phyloP scores from a whole-genome alignment of 176 grass and related monocot genomes.

The Raddia guianensis region DNA sequence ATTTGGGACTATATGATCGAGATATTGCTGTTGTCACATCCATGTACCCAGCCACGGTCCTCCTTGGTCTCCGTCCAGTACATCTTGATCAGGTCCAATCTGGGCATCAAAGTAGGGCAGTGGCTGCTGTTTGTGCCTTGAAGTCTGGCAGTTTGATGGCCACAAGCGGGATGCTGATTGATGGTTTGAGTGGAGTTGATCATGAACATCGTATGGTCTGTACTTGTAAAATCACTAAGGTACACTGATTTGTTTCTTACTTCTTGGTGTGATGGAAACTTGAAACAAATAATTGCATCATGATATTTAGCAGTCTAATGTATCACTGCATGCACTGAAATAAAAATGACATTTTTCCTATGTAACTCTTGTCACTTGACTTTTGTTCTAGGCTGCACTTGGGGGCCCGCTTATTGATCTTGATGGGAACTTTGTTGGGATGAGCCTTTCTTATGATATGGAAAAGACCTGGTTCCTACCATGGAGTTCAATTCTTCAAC shows the following conservation, averaged over 20 bases:
- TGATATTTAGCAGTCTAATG: background rate
- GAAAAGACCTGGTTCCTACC: too few relatives aligned
- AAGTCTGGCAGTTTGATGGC: too few relatives aligned
- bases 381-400: background rate
- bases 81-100: too few relatives aligned
- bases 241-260: background rate
- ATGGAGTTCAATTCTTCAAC: too few relatives aligned
- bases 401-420: too few relatives aligned
- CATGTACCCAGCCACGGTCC: background rate
- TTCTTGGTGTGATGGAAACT: background rate
- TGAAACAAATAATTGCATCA: background rate
- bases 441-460: too few relatives aligned
- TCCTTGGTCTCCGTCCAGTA: too few relatives aligned
- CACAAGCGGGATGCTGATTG: background rate
- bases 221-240: too few relatives aligned
- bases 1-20: slow-evolving; percentile 37
- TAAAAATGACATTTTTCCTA: background rate
- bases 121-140: too few relatives aligned
- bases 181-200: background rate
- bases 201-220: background rate
- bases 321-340: background rate
- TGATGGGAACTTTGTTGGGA: too few relatives aligned
- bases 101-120: too few relatives aligned
- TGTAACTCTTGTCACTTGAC: background rate
- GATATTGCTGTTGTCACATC: background rate